These are phyloP conservation scores for Citrullus amarus DNA, from an alignment of 306 rosid species.

Conservation along the genomic window DNA sequence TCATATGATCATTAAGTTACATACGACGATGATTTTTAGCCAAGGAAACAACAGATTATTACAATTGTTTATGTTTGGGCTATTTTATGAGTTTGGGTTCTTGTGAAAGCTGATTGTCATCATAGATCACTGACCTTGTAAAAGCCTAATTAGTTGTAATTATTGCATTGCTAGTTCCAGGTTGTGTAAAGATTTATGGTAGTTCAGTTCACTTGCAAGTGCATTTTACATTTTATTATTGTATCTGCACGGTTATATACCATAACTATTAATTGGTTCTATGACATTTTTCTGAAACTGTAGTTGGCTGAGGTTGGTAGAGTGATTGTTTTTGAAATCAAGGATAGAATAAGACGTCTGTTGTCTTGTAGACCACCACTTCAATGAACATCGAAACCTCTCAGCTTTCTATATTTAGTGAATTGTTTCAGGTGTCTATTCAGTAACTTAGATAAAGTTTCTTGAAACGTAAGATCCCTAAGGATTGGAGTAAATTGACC, in stretches of 20 bases:
- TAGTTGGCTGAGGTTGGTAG: background rate
- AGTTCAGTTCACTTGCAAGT: background rate
- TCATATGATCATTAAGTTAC: background rate
- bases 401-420: background rate
- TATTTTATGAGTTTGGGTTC: background rate
- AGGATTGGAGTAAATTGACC: background rate
- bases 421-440: background rate
- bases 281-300: background rate
- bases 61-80: background rate
- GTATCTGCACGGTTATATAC: background rate
- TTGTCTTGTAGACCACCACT: background rate
- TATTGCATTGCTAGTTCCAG: background rate
- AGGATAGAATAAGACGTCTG: background rate
- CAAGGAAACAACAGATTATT: background rate
- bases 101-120: background rate
- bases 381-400: background rate
- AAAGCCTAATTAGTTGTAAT: background rate
- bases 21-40: background rate
- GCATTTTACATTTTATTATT: background rate
- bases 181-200: background rate
- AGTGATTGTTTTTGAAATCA: background rate
- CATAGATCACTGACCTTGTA: background rate
- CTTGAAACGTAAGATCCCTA: background rate
- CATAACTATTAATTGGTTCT: background rate
- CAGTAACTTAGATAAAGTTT: background rate